Conservation (phyloP, 805 yeast genomes). For the Kazachstania martiniae region DNA sequence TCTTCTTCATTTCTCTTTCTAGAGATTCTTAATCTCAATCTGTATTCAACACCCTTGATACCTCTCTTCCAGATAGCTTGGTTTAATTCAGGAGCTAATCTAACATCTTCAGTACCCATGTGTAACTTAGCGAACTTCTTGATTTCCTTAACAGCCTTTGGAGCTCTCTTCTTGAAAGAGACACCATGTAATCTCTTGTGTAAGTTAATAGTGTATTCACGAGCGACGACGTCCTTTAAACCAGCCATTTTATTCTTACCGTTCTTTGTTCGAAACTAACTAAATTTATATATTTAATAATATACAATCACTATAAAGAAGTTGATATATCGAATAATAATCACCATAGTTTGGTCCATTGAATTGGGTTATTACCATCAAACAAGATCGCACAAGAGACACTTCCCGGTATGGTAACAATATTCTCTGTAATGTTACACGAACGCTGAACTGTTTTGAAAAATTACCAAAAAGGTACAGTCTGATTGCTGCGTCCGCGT, state of each 20-base stretch:
- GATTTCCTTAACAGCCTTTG: conserved; percentile 98
- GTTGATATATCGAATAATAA: too few species aligned
- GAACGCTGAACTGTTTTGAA: too few species aligned
- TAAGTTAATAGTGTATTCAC: conserved; percentile 99
- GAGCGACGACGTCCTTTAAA: conserved; percentile 97
- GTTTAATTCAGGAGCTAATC: conserved; percentile 97
- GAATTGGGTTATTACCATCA: too few species aligned
- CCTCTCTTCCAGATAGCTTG: conserved; percentile 99
- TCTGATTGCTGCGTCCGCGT: too few species aligned
- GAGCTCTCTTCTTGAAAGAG: conserved; percentile 99
- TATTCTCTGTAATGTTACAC: too few species aligned
- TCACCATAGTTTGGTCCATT: too few species aligned
- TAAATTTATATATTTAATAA: too few species aligned
- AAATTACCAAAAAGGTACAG: too few species aligned
- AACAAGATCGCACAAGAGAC: too few species aligned
- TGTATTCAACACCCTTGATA: conserved; percentile 96
- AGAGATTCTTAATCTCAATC: conserved; percentile 97
- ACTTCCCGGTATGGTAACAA: too few species aligned
- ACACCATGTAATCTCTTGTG: conserved; percentile 99
- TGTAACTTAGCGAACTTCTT: conserved; percentile 96
- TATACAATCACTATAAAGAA: too few species aligned
- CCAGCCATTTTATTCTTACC: conserved; percentile 32
- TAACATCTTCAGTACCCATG: conserved; percentile 98
- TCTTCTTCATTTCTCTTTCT: conserved; percentile 99
- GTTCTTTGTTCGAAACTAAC: too few species aligned